Evolutionary conservation across 83 land plant species (phyloP), one percentile per base, ranked within the genome.

Genomic region (Thuja plicata): DNA sequence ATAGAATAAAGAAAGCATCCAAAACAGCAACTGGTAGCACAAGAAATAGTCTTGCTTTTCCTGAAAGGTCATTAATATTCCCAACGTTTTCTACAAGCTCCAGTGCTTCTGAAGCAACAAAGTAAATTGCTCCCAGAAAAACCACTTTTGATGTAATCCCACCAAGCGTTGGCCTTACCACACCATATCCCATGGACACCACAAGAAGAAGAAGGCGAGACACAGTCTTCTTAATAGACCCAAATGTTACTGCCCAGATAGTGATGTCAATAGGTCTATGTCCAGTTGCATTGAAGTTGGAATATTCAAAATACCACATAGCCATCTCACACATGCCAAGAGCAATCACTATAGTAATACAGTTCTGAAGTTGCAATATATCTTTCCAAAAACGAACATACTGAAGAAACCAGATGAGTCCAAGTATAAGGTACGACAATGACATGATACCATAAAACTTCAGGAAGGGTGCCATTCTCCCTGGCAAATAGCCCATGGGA

Each of bases 131-230:
- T 66, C 92, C 93, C 35, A 92, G 90, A 86, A 90, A 76, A 45
- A 81, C 34, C 66, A 88, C 92, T 48, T 82, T 91, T 1, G 93
- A 92, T 34, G 92, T 92, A 38, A 92, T 17, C 19, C 93, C 93
- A 13, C 93, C 93, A 16, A 92, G 80, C 5, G 93, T 92, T 32
- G 88, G 92, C 41, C 88, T 62, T 2, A 92, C 92, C 32, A 92
- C 93, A 88, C 93, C 93, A 88, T 90, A 92, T 1, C 93, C 92
- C 93, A 92, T 92, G 5, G 93, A 91, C 32, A 92, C 93, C 30
- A 92, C 91, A 35, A 92, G 73, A 45, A 92, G 86, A 21, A 91
- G 92, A 78, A 92, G 92, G 15, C 92, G 90, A 17, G 93, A 92
- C 37, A 92, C 92, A 40, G 93, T 92, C 90, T 92, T 92, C 55